Base-by-base conservation (phyloP, 129 eudicot genomes). In the Sambucus nigra region DNA sequence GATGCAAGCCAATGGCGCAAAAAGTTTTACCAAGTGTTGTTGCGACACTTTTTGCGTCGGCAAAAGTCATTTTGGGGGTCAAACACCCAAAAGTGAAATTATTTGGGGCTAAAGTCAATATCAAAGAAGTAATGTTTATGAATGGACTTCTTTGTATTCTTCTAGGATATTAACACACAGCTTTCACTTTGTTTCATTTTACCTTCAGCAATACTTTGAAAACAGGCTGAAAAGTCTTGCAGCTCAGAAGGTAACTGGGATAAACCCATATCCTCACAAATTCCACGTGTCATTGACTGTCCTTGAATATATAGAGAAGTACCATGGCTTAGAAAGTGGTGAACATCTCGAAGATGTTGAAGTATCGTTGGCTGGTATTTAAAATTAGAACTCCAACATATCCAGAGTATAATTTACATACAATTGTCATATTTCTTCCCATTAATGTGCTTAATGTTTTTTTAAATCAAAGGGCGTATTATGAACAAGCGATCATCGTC, bases 221-320 rank as follows among this genome's bases (percentile, higher is more conserved):
- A 84, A 85, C 48, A 64, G 98, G 67, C 74, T 79, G 73, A 85
- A 65, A 72, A 54, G 75, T 44, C 95, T 89, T 39, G 81, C 75
- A n/a, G 75, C 88, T 35, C 79, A 61, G 45, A 85, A 89, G 80
- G 71, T 58, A 55, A 70, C 79, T 48, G 98, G 98, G 48, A 35
- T 24, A 5, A 81, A 89, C 56, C 95, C 98, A 0, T 89, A 89
- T 56, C 98, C 95, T 24, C 98, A 89, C 83, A 89, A 89, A 42
- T 85, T 89, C 39, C 63, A 51, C 27, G 83, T 70, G 35, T 52
- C 80, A 0, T 55, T 76, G 75, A 35, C 83, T 38, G 68, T 84
- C 35, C 72, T 70, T 31, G 86, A 89, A 31, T 89, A 78, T 50
- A 69, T 79, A 26, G 64, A 69, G 60, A 76, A 67, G 72, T 89